These are phyloP conservation scores for Murraya koenigii DNA, from an alignment of 345 rosid species.

Conservation along the genomic window DNA sequence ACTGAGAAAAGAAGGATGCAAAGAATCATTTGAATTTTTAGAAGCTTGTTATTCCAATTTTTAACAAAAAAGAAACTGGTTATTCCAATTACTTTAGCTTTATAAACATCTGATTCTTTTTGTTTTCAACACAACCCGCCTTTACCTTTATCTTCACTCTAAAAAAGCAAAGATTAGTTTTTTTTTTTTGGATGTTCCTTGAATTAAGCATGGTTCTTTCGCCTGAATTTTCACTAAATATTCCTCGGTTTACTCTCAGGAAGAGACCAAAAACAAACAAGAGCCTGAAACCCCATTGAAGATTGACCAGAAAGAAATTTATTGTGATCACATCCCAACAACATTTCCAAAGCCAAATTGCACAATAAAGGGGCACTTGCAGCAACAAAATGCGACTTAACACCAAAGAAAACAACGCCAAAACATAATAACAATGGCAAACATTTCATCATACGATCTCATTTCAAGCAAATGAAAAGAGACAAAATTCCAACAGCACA, in stretches of 20 bases:
- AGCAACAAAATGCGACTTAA: not conserved
- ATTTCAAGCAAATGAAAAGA: not conserved
- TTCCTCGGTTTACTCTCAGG: not conserved
- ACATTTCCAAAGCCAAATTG: conserved; percentile 7
- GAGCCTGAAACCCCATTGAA: conserved; percentile 4
- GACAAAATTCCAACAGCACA: not conserved
- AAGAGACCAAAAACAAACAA: conserved; percentile 2
- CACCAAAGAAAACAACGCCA: not conserved
- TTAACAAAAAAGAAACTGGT: not conserved
- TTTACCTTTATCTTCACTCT: conserved; percentile 14
- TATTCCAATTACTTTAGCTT: conserved; percentile 5
- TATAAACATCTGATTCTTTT: conserved; percentile 12
- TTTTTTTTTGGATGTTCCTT: not conserved
- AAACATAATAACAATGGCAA: not conserved
- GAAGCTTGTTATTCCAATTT: not conserved
- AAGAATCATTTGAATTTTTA: conserved; percentile 2
- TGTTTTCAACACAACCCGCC: not conserved
- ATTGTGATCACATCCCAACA: not conserved
- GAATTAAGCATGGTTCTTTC: conserved; percentile 1
- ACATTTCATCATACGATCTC: not conserved
- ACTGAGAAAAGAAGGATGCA: not conserved
- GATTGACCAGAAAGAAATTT: not conserved
- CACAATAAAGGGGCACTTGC: not conserved
- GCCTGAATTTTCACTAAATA: conserved; percentile 16
- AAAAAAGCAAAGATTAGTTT: conserved; percentile 14